Conservation (phyloP, 1,284 basidiomycete species). For the Cutaneotrichosporon sp. region DNA sequence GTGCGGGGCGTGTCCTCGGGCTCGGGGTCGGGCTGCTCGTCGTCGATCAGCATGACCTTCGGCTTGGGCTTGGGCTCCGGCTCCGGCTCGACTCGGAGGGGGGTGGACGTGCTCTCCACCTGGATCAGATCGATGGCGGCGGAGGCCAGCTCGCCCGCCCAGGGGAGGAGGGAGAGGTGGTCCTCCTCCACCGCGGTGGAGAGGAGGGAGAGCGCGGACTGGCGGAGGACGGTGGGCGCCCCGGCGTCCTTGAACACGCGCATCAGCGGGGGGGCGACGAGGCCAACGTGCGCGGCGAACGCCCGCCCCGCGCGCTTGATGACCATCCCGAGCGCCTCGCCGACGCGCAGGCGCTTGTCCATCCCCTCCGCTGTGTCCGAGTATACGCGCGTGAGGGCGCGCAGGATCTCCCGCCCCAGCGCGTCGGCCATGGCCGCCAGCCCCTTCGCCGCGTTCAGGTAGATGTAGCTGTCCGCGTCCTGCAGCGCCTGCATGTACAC, state of each 20-base stretch:
- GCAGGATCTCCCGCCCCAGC: conserved; percentile 70
- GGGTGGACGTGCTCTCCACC: conserved; percentile 60
- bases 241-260: conserved; percentile 61
- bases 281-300: conserved; percentile 66
- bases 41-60: conserved; percentile 25
- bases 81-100: conserved; percentile 4
- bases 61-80: conserved; percentile 9
- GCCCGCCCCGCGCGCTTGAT: conserved; percentile 72
- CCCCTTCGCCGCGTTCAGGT: conserved; percentile 89
- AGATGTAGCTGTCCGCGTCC: conserved; percentile 94
- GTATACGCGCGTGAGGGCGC: conserved; percentile 67
- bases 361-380: conserved; percentile 55
- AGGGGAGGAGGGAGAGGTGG: conserved; percentile 64
- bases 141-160: conserved; percentile 63
- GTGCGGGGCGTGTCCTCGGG: conserved; percentile 24
- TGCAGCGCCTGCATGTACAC: conserved; percentile 83
- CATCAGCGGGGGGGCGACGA: conserved; percentile 71
- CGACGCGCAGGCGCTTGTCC: conserved; percentile 76
- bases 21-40: conserved; percentile 27
- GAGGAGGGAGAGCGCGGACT: conserved; percentile 79
- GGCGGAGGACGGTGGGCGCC: conserved; percentile 71
- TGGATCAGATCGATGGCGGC: conserved; percentile 77
- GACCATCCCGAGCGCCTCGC: conserved; percentile 81
- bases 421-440: conserved; percentile 77
- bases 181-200: conserved; percentile 69